Evolutionary conservation across 2,329 filamentous ascomycete species (phyloP), one percentile per base, ranked within the genome.

Genomic region (Phoma sp.): DNA sequence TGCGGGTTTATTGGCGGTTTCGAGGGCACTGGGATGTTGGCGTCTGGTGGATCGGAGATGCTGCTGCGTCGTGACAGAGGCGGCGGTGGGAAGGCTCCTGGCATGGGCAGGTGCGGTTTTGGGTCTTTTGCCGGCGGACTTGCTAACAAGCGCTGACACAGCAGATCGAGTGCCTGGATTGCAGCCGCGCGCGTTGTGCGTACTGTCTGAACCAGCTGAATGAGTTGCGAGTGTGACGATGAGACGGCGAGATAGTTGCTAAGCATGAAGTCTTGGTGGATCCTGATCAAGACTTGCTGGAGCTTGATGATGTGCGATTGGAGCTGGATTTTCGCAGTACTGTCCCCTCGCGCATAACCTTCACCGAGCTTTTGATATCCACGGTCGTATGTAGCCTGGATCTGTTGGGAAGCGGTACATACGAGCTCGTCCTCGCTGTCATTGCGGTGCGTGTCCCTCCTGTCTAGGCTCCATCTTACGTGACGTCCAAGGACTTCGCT

Each of bases 251-350:
- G 46, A 17, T 70, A 68, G 3, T 64, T 61, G 55, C 64, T 61
- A 12, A 69, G 39, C 9, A 65, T 56, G 19, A 66, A 51, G 17
- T 72, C 70, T 50, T 71, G 64, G 27, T 72, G 69, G 31, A 71
- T 69, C 17, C 49, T 58, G 25, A 74, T 55, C 6, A 72, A 57
- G 0, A 65, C 66, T 48, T 68, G 66, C 46, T 74, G 71, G 9
- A 74, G 52, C 4, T 63, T 51, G 43, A 74, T 73, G 32, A 74
- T 71, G 32, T 74, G 71, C 1, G 66, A 54, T 32, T 74, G 71
- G 1, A 74, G 62, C 33, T 73, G 68, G 25, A 59, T 69, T 33
- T 68, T 70, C 2, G 69, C 58, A 12, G 66, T 63, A 68, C 69
- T 58, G 37, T 74, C 72, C 31, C 72, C 72, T 13, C 63, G 53